Evolutionary conservation across 2,329 filamentous ascomycete genomes (phyloP).

Genomic region (Amesomyces nigricolor): DNA sequence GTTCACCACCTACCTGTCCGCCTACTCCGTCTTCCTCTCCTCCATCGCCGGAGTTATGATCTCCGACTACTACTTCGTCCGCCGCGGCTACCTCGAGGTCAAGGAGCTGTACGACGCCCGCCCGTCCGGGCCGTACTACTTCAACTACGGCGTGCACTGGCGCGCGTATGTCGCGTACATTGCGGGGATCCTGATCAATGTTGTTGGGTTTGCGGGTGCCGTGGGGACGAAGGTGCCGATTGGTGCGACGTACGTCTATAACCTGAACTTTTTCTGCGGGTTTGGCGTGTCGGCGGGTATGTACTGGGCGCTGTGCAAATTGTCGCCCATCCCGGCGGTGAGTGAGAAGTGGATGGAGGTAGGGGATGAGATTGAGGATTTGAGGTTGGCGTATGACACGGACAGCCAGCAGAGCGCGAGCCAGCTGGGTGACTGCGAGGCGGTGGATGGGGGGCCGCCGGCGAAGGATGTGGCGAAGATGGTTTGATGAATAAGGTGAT

Average conservation of each 20-base stretch:
- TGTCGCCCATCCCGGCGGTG: conserved; percentile 68
- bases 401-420: conserved; percentile 20
- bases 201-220: conserved; percentile 83
- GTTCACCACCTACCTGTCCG: conserved; percentile 87
- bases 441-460: neutral
- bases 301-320: conserved; percentile 65
- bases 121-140: conserved; percentile 65
- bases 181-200: conserved; percentile 78
- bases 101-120: conserved; percentile 73
- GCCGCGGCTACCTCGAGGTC: conserved; percentile 73
- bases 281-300: conserved; percentile 62
- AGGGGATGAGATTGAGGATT: conserved; percentile 54
- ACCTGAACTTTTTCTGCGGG: conserved; percentile 83
- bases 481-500: neutral
- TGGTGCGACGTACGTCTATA: conserved; percentile 81
- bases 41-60: conserved; percentile 90
- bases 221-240: conserved; percentile 66
- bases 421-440: conserved; percentile 7
- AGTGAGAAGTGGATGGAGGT: conserved; percentile 76
- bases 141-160: conserved; percentile 69
- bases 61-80: conserved; percentile 80
- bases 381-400: conserved; percentile 42
- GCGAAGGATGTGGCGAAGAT: conserved; percentile 12
- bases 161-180: conserved; percentile 80
- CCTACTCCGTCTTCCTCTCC: conserved; percentile 90